Conservation (phyloP, 2,329 filamentous ascomycete species). For the Cladosporium sp. region DNA sequence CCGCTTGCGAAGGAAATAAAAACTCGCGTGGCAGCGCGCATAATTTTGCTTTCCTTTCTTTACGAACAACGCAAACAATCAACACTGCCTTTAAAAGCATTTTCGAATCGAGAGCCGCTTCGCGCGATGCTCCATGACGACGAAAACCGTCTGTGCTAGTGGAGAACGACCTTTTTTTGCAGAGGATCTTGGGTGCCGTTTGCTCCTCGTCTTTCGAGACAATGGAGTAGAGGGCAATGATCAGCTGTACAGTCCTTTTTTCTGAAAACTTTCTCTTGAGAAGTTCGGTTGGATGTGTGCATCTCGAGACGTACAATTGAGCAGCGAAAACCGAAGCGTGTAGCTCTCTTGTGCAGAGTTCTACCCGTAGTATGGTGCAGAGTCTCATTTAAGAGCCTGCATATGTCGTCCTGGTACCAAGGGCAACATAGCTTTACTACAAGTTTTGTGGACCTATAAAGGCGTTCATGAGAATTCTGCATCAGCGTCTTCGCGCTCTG, state of each 20-base stretch:
- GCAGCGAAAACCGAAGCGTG: too few species aligned
- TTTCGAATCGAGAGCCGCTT: conserved; percentile 35
- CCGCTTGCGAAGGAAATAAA: conserved; percentile 5
- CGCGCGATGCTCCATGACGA: conserved; percentile 37
- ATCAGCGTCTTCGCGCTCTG: too few species aligned
- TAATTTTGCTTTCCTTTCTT: conserved; percentile 18
- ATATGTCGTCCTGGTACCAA: too few species aligned
- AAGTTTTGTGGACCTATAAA: too few species aligned
- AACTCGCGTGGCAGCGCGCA: background rate
- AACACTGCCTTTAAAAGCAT: conserved; percentile 38
- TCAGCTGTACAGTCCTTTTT: conserved; percentile 30
- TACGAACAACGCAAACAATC: conserved; percentile 35
- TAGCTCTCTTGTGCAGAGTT: too few species aligned
- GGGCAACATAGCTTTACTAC: too few species aligned
- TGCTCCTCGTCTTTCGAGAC: conserved; percentile 17
- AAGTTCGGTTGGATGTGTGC: background rate
- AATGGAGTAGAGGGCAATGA: conserved; percentile 36
- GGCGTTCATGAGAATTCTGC: too few species aligned
- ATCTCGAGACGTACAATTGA: too few species aligned
- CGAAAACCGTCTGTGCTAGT: conserved; percentile 38
- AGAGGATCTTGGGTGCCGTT: conserved; percentile 38
- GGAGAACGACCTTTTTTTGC: conserved; percentile 27
- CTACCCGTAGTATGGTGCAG: too few species aligned
- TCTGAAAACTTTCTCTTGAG: background rate
- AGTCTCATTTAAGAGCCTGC: too few species aligned